Base-by-base conservation (phyloP, 2,329 filamentous ascomycete genomes). In the Penicillium sp. region DNA sequence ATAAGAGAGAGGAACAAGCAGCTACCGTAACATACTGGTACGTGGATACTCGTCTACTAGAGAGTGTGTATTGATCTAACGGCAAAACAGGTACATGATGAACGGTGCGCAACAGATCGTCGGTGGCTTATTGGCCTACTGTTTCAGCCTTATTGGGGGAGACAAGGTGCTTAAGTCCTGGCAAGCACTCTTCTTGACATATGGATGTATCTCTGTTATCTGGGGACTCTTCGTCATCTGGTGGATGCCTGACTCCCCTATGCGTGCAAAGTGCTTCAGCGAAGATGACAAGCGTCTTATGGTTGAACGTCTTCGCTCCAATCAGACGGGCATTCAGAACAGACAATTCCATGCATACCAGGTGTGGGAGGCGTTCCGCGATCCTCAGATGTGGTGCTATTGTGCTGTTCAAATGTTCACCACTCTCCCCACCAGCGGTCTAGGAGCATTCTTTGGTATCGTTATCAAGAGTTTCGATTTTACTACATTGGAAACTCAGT, bases 71-170 rank as follows among this genome's bases (percentile, higher is more conserved):
- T 17, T 12, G 7, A n/a, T 17, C 22, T 54, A n/a, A 54, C 17
- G 2, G 3, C 1, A 1, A 28, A 11, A 25, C 7, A 76, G 76
- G 72, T 87, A 88, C 70, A 88, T 88, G 84, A 90, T 89, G 86
- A 90, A 90, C 67, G 87, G 88, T 2, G 80, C 79, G 0, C 87
- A 90, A 67, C 87, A 89, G 66, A 86, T 90, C 48, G 85, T 89
- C 8, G 87, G 87, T 31, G 88, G 88, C 6, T 79, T 90, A 0
- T 76, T 90, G 0, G 87, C 87, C 0, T 84, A 84, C 63, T 79
- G 73, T 54, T 74, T 76, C 58, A 72, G 79, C 2, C 75, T 83
- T 3, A 84, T 85, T 66, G 75, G 73, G 16, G 73, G 64, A 5
- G 80, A 82, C 4, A 62, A 61, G n/a, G 75, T 78, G 0, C 76